Evolutionary conservation across 2,329 filamentous ascomycete species (phyloP).

Genomic region (Microdochium trichocladiopsis): DNA sequence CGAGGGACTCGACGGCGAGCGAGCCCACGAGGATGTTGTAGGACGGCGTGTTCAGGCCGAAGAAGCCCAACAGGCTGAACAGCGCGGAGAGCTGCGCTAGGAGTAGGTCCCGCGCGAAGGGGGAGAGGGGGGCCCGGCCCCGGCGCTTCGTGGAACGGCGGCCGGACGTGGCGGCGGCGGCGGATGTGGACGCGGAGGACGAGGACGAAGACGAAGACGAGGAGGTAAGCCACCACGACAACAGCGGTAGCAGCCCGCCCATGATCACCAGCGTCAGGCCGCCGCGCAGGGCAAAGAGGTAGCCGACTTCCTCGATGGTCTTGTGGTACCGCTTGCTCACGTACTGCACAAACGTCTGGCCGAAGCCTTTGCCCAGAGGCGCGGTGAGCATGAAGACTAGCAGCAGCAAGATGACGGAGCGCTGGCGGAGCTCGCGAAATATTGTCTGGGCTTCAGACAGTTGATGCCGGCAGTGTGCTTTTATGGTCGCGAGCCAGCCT

Average conservation of each 20-base stretch:
- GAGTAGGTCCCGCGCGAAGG: slow-evolving; percentile 14
- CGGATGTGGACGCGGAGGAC: too few relatives aligned
- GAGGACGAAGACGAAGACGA: too few relatives aligned
- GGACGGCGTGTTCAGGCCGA: slow-evolving; percentile 8
- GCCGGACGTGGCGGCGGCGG: too few relatives aligned
- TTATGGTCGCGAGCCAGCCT: slow-evolving; percentile 1
- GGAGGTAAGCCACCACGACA: slow-evolving; percentile 6
- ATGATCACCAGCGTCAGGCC: slow-evolving; percentile 11
- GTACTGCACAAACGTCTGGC: slow-evolving; percentile 12
- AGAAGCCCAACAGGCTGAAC: slow-evolving; percentile 10
- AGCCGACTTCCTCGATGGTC: slow-evolving; percentile 13
- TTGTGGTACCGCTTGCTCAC: slow-evolving; percentile 16
- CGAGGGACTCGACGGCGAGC: slow-evolving; percentile 12
- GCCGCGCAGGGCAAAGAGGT: slow-evolving; percentile 12
- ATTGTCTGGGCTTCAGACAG: slow-evolving; percentile 2
- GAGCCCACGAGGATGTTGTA: slow-evolving; percentile 9
- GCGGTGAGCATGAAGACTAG: slow-evolving; percentile 4
- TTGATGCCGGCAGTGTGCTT: slow-evolving; percentile 1
- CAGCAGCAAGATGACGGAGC: slow-evolving; percentile 4
- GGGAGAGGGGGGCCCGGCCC: slow-evolving; percentile 3
- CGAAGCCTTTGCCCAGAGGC: slow-evolving; percentile 4
- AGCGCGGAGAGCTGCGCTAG: slow-evolving; percentile 15
- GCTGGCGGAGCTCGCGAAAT: slow-evolving; percentile 3
- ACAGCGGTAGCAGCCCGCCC: slow-evolving; percentile 7
- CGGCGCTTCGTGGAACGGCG: too few relatives aligned